Base-by-base conservation (phyloP, 306 rosid species). In the Prunus mira region DNA sequence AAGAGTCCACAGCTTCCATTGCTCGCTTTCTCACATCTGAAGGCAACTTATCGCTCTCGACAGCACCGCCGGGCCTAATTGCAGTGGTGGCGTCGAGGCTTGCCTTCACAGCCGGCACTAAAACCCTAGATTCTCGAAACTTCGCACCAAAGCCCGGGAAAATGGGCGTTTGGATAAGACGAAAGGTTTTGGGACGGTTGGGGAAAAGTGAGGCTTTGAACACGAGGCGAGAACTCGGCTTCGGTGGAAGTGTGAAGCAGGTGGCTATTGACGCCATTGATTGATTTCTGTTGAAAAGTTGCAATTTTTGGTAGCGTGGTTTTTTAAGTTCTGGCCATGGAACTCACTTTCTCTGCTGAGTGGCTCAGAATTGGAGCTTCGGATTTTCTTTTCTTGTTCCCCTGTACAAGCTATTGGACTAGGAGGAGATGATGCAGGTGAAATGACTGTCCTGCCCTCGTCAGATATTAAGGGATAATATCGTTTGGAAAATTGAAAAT, bases 1-100 rank as follows among this genome's bases (percentile, higher is more conserved):
- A 89, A 1, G 86, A 71, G 78, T 92, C 97, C 52, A 95, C 93
- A 1, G 97, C 98, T 28, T 95, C 99, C 99, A 92, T 91, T 34
- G 99, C 82, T 70, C 97, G 85, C 86, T 95, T 95, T 67, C 99
- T 89, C 66, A 92, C 93, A 78, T 95, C 89, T 13, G 89, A 75
- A 17, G 96, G 85, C 60, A 95, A 11, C 69, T 84, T 92, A 47
- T 92, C 98, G 20, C 77, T 95, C 80, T 95, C 99, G 69, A 95
- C 90, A 2, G 78, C 49, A 0, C 90, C 89, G 15, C 96, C 97
- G 0, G 97, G 97, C 50, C 93, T 83, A 51, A 86, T 80, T 65
- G 76, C 87, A 47, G 80, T 72, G 52, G 82, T 66, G 5, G 88
- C 73, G 47, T 91, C 96, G 41, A 84, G 66, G 58, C 84, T 30